Conservation (phyloP, 768 basidiomycete species). For the Hericium coralloides region DNA sequence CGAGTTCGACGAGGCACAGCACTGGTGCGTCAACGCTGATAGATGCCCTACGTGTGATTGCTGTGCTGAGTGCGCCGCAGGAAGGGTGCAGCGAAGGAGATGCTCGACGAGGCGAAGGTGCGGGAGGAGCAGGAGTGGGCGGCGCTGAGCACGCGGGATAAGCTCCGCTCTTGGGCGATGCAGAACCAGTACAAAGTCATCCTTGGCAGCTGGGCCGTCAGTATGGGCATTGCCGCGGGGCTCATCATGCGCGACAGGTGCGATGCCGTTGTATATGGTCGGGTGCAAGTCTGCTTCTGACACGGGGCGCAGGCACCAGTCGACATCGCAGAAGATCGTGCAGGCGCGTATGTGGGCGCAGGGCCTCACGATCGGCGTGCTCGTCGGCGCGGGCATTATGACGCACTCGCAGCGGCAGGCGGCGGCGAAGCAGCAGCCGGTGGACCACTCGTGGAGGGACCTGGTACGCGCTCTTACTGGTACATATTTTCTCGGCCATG, state of each 20-base stretch:
- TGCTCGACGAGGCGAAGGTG: slow-evolving; percentile 15
- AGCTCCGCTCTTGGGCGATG: slow-evolving; percentile 23
- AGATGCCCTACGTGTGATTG: not conserved
- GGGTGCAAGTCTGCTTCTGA: not conserved
- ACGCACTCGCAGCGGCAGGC: slow-evolving; percentile 25
- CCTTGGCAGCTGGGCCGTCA: slow-evolving; percentile 26
- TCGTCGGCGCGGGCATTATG: slow-evolving; percentile 60
- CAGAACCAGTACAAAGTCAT: slow-evolving; percentile 30
- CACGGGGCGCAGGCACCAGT: slow-evolving; percentile 19
- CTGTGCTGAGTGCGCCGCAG: not conserved
- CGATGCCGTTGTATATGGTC: not conserved
- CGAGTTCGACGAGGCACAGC: slow-evolving; percentile 26
- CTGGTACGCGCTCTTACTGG: not conserved
- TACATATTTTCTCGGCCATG: no score
- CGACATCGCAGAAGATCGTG: slow-evolving; percentile 40
- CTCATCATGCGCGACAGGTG: slow-evolving; percentile 25
- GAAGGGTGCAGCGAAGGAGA: slow-evolving; percentile 1
- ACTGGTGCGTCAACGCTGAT: slow-evolving; percentile 17
- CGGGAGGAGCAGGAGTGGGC: slow-evolving; percentile 19
- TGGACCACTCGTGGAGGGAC: slow-evolving; percentile 14
- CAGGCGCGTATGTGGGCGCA: slow-evolving; percentile 90
- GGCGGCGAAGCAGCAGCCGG: not conserved
- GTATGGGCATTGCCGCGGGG: slow-evolving; percentile 25
- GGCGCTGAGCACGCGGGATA: slow-evolving; percentile 17
- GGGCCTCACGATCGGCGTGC: slow-evolving; percentile 66